Evolutionary conservation across 768 basidiomycete species (phyloP).

Genomic region (Hemileccinum impolitum): DNA sequence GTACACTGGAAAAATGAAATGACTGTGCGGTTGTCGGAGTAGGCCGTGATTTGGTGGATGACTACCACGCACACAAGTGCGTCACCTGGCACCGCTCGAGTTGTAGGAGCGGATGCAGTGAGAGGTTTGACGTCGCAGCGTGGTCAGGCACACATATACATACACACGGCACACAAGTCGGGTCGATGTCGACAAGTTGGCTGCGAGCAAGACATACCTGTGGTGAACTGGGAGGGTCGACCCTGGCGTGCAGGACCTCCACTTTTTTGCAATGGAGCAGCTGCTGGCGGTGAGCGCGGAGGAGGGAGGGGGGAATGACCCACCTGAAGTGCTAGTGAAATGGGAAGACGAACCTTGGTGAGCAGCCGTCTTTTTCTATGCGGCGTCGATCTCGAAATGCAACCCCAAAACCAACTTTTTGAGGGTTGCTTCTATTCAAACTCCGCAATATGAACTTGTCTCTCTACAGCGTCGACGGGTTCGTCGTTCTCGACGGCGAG

Average conservation of each 20-base stretch:
- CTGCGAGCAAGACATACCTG: not conserved
- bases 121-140: conserved; percentile 9
- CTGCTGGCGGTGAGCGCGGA: not conserved
- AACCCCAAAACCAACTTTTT: conserved; percentile 15
- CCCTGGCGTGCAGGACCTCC: too few species aligned
- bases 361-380: conserved; percentile 12
- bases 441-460: conserved; percentile 63
- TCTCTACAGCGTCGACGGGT: conserved; percentile 82
- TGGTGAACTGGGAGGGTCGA: too few species aligned
- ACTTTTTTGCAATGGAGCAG: not conserved
- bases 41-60: conserved; percentile 25
- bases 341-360: conserved; percentile 48
- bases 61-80: conserved; percentile 17
- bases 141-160: not conserved
- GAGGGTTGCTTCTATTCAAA: conserved; percentile 17
- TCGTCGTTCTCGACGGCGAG: conserved; percentile 92
- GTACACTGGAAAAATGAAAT: conserved; percentile 26
- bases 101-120: conserved; percentile 11
- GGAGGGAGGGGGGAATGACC: conserved; percentile 31
- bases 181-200: too few species aligned
- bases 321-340: conserved; percentile 46
- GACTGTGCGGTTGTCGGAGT: conserved; percentile 20
- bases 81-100: conserved; percentile 6
- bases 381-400: conserved; percentile 14
- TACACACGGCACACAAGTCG: too few species aligned